Percentiles rank a stretch among this genome's conserved stretches.
Evolutionary conservation across 2,329 filamentous ascomycete genomes (phyloP).

Genomic region (Talaromyces sp.): DNA sequence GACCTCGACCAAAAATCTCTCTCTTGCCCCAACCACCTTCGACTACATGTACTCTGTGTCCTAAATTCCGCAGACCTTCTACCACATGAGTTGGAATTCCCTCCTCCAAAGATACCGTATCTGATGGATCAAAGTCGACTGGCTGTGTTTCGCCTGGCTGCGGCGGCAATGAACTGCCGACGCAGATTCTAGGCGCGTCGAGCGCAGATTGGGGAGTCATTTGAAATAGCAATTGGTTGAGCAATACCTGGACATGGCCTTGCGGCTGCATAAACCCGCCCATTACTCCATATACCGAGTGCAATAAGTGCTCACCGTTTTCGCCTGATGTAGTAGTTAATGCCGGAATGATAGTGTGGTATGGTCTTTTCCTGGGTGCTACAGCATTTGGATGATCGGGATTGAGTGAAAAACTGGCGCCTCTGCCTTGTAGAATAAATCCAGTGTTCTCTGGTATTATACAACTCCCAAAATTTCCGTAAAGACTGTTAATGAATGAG

Average conservation of each 20-base stretch:
- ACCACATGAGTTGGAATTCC: slow-evolving; percentile 67
- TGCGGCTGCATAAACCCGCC: slow-evolving; percentile 98
- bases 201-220: slow-evolving; percentile 81
- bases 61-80: slow-evolving; percentile 61
- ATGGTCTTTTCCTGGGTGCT: slow-evolving; percentile 78
- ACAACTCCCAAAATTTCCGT: slow-evolving; percentile 73
- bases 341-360: slow-evolving; percentile 96
- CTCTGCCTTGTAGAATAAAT: slow-evolving; percentile 91
- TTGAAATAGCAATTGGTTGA: slow-evolving; percentile 81
- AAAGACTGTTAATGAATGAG: slow-evolving; percentile 96
- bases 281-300: slow-evolving; percentile 93
- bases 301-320: slow-evolving; percentile 65
- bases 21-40: slow-evolving; percentile 52
- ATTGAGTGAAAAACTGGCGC: slow-evolving; percentile 72
- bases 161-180: slow-evolving; percentile 52
- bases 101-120: slow-evolving; percentile 72
- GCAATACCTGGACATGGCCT: slow-evolving; percentile 85
- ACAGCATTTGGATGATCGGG: slow-evolving; percentile 72
- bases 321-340: slow-evolving; percentile 61
- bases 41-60: slow-evolving; percentile 68
- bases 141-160: slow-evolving; percentile 25
- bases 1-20: slow-evolving; percentile 74
- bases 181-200: slow-evolving; percentile 82
- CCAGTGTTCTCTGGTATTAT: slow-evolving; percentile 84
- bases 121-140: slow-evolving; percentile 51